Evolutionary conservation across 352 stramenopile species (phyloP).

Genomic region (Salisapilia sapeloensis): DNA sequence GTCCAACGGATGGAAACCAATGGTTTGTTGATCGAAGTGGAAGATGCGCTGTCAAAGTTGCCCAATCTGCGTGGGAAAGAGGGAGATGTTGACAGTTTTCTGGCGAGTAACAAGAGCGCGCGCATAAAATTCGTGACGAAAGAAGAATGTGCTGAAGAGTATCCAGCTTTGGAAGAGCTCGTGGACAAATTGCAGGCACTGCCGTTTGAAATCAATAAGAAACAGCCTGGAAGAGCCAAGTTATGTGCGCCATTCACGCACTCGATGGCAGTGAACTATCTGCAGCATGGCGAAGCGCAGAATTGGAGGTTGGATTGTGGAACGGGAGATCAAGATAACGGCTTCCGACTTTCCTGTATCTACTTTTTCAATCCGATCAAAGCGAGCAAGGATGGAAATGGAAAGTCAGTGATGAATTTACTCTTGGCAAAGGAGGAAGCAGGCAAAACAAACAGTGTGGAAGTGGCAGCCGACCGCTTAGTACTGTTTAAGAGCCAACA

Average conservation of each 20-base stretch:
- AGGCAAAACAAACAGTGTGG: conserved; percentile 13
- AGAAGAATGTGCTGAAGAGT: conserved; percentile 29
- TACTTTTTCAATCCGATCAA: conserved; percentile 26
- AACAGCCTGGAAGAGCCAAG: conserved; percentile 14
- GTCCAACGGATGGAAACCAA: conserved; percentile 41
- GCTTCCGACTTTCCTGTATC: conserved; percentile 57
- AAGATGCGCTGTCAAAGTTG: too few species aligned
- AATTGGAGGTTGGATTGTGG: conserved; percentile 50
- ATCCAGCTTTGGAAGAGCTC: conserved; percentile 53
- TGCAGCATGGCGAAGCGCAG: conserved; percentile 23
- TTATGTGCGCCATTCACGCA: conserved; percentile 58
- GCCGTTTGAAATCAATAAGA: conserved; percentile 72
- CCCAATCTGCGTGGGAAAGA: too few species aligned
- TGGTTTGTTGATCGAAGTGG: conserved; percentile 20
- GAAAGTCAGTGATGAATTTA: conserved; percentile 9
- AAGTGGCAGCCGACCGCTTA: conserved; percentile 22
- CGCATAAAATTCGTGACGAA: conserved; percentile 47
- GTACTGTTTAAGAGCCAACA: conserved; percentile 50
- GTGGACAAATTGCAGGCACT: conserved; percentile 58
- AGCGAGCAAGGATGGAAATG: conserved; percentile 3
- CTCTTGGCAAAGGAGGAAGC: conserved; percentile 11
- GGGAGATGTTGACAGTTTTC: too few species aligned
- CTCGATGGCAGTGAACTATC: conserved; percentile 30
- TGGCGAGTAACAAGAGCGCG: conserved; percentile 3
- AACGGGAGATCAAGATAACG: conserved; percentile 47